Percentiles rank a stretch among this genome's conserved stretches.
phyloP scores from a whole-genome alignment of 768 basidiomycete species.

The Peribolospora kevripleyi region DNA sequence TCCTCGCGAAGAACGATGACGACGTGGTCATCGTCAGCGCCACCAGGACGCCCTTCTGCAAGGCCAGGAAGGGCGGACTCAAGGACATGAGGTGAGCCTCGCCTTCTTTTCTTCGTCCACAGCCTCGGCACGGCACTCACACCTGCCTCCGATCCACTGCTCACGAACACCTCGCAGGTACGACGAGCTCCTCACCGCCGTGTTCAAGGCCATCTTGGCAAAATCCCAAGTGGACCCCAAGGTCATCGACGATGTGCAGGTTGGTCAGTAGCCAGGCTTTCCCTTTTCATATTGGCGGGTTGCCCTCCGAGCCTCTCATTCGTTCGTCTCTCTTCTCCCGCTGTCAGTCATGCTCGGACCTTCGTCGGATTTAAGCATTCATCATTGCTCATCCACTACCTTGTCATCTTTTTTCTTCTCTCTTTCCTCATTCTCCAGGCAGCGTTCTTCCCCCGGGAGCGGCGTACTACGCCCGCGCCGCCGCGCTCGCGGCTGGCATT shows the following conservation, averaged over 20 bases:
- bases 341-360: slow-evolving; percentile 19
- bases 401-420: neutral
- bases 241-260: slow-evolving; percentile 7
- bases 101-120: too few relatives aligned
- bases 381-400: too few relatives aligned
- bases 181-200: slow-evolving; percentile 6
- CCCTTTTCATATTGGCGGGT: slow-evolving; percentile 43
- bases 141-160: neutral
- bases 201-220: slow-evolving; percentile 3
- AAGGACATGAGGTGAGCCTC: slow-evolving; percentile 33
- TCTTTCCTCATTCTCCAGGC: slow-evolving; percentile 21
- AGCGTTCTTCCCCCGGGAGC: slow-evolving; percentile 63
- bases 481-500: slow-evolving; percentile 61
- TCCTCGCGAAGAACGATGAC: slow-evolving; percentile 49
- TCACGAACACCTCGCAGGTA: neutral
- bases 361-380: too few relatives aligned
- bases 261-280: slow-evolving; percentile 40
- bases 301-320: slow-evolving; percentile 12
- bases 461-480: slow-evolving; percentile 69
- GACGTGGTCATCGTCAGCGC: slow-evolving; percentile 80
- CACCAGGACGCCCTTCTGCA: slow-evolving; percentile 72
- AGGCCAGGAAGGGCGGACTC: slow-evolving; percentile 69
- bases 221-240: neutral
- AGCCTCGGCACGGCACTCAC: neutral
- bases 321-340: neutral